Evolutionary conservation across 805 yeast genomes (phyloP), one percentile per base, ranked within the genome.

Genomic region (Ogataea neopini): DNA sequence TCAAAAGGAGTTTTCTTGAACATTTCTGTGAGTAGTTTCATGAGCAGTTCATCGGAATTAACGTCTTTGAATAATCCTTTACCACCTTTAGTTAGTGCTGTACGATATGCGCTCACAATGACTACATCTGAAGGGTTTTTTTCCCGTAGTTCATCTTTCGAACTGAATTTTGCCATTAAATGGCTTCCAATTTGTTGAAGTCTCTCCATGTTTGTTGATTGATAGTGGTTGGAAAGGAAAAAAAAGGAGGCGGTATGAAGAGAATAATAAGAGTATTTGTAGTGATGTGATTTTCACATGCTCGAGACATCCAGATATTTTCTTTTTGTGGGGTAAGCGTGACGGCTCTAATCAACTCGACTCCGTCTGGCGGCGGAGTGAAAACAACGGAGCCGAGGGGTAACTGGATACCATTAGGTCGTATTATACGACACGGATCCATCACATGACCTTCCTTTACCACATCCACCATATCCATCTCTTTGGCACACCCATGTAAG

Each of bases 101-200:
- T 88, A 72, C 98, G 81, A 74, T 87, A 84, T 28, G 97, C 96
- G 41, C 82, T 84, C 30, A 89, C 90, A 48, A 92, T 82, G 37
- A 92, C 97, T 33, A 92, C 95, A 67, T 92, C 98, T 56, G 88
- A 88, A 3, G 92, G 84, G 68, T 79, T 76, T 69, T 86, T 84
- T 52, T 53, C 23, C 22, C 35, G 43, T 65, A 66, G 43, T 42
- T 54, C 51, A 25, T 48, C 51, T 36, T 56, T 20, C 54, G 53
- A 29, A 52, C 45, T 46, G 39, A 49, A 28, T 26, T 44, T 51
- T 4, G 58, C 43, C 17, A 62, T 45, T 36, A 70, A 47, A 45
- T 71, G 75, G 22, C 52, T 52, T 28, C 62, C 54, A 18, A 71
- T 48, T 51, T 71, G 74, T 6, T 56, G 54, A 26, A 71, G 54